A percentile compares a stretch with the other conserved stretches of the same genome.
Conservation (phyloP, 305 asterid genomes). For the Fraxinus baroniana region DNA sequence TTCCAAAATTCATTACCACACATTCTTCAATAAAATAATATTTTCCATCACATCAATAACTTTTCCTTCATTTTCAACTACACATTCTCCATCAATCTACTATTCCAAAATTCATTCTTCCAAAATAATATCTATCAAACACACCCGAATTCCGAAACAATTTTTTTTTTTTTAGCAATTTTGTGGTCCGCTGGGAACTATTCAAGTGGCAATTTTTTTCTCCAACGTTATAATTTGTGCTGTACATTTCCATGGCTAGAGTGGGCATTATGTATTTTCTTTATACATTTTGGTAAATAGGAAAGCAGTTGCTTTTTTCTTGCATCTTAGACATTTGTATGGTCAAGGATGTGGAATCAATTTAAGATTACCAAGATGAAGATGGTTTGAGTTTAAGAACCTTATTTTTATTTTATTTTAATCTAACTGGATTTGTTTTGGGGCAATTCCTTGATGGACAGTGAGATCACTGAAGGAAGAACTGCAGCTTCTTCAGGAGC, state of each 20-base stretch:
- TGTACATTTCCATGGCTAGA: background rate
- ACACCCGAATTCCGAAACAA: too few relatives aligned
- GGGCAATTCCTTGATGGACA: slow-evolving; percentile 19
- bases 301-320: background rate
- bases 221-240: background rate
- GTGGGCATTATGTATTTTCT: background rate
- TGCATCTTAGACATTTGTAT: background rate
- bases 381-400: background rate
- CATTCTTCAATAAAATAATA: too few relatives aligned
- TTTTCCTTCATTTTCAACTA: too few relatives aligned
- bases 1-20: too few relatives aligned
- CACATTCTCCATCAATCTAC: too few relatives aligned
- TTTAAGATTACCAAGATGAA: background rate
- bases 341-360: background rate
- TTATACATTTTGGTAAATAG: background rate
- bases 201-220: background rate
- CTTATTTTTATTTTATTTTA: background rate
- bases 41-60: too few relatives aligned
- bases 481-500: slow-evolving; percentile 92
- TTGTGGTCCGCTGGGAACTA: background rate
- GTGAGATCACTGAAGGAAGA: slow-evolving; percentile 91
- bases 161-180: background rate
- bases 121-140: too few relatives aligned
- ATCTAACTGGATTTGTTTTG: background rate
- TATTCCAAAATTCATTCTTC: too few relatives aligned